phyloP scores from a whole-genome alignment of 345 rosid genomes.

The Bruguiera gymnorhiza region DNA sequence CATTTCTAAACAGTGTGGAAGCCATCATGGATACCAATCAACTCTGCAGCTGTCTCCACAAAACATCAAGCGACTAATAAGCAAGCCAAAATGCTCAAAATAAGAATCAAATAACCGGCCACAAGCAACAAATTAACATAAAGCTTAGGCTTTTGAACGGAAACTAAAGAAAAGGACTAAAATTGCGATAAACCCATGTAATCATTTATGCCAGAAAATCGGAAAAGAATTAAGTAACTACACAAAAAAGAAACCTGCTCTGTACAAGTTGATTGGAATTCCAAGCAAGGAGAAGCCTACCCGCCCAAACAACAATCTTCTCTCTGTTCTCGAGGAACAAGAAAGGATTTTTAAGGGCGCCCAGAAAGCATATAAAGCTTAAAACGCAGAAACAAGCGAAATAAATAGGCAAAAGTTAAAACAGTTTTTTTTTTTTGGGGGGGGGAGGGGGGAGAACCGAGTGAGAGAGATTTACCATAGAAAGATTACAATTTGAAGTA shows the following conservation, averaged over 20 bases:
- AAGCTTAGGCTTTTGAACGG: neutral
- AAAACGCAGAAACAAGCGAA: neutral
- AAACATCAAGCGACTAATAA: constrained; percentile 31
- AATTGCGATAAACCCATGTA: neutral
- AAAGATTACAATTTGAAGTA: neutral
- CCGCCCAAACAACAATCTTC: neutral
- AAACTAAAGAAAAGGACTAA: constrained; percentile 1
- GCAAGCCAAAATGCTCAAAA: constrained; percentile 11
- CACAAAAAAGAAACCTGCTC: neutral
- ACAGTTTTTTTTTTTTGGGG: neutral
- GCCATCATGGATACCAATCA: constrained; percentile 49
- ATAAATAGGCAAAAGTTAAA: neutral
- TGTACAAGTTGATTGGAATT: neutral
- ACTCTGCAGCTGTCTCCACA: constrained; percentile 22
- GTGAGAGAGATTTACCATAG: neutral
- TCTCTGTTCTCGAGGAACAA: neutral
- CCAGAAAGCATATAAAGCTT: neutral
- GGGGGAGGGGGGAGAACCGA: neutral
- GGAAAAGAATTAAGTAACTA: neutral
- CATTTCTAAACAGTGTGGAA: constrained; percentile 48
- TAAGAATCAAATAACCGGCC: neutral
- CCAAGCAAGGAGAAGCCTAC: neutral
- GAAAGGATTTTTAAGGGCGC: neutral
- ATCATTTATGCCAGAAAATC: neutral
- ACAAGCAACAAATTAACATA: neutral